These are phyloP conservation scores for Erysimum cheiri DNA, from an alignment of 441 rosid genomes.

Conservation along the genomic window DNA sequence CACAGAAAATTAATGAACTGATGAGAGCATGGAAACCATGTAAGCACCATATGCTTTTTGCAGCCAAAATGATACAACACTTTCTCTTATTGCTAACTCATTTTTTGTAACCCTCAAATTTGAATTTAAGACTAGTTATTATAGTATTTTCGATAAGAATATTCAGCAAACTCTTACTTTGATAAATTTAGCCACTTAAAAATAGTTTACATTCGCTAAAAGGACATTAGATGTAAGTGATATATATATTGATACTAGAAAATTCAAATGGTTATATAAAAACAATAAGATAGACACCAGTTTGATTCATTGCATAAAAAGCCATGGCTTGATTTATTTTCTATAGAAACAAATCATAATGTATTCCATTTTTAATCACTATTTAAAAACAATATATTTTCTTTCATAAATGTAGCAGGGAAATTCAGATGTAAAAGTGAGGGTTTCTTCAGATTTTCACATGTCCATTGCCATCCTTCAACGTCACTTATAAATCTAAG, in stretches of 20 bases:
- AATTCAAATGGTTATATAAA: not conserved
- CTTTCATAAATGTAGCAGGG: slow-evolving; percentile 40
- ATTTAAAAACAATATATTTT: slow-evolving; percentile 14
- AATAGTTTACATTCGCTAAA: not conserved
- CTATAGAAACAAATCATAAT: not conserved
- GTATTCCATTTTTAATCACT: not conserved
- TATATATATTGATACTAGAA: too few species aligned
- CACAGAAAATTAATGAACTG: slow-evolving; percentile 16
- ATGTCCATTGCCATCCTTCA: slow-evolving; percentile 42
- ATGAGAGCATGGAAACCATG: slow-evolving; percentile 33
- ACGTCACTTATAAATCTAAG: slow-evolving; percentile 43
- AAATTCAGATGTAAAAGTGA: slow-evolving; percentile 38
- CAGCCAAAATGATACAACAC: slow-evolving; percentile 9
- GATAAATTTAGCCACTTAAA: not conserved
- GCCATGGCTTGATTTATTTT: not conserved
- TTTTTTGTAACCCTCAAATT: not conserved
- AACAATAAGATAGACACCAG: not conserved
- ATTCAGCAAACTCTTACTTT: not conserved
- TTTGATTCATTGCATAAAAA: not conserved
- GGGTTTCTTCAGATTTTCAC: slow-evolving; percentile 38
- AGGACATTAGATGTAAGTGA: not conserved
- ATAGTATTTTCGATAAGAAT: too few species aligned
- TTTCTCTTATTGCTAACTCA: not conserved
- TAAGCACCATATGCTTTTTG: slow-evolving; percentile 27
- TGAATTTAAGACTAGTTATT: too few species aligned